Evolutionary conservation across 2,329 filamentous ascomycete species (phyloP).

Genomic region (Lasiodiplodia sp.): DNA sequence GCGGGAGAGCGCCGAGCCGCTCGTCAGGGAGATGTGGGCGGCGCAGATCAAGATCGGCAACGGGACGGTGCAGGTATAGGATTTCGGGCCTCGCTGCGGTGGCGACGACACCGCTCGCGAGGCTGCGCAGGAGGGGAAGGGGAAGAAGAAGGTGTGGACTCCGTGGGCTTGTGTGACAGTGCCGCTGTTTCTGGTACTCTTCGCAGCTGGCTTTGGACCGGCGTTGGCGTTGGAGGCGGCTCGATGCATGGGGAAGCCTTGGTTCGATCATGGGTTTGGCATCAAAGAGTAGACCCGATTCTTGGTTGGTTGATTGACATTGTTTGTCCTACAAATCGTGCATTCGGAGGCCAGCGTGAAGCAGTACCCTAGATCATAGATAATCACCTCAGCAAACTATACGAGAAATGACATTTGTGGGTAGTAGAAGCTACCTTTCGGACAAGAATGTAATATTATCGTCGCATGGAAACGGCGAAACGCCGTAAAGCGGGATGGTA

Average conservation of each 20-base stretch:
- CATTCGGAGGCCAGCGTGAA: no score
- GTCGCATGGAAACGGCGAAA: no score
- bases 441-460: no score
- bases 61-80: not conserved
- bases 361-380: no score
- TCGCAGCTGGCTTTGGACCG: not conserved
- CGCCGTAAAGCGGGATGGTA: no score
- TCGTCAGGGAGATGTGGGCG: conserved; percentile 12
- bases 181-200: not conserved
- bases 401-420: no score
- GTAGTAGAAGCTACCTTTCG: no score
- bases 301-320: not conserved
- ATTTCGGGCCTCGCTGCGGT: not conserved
- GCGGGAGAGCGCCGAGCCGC: not conserved
- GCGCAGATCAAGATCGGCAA: not conserved
- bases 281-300: no score
- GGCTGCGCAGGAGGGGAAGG: not conserved
- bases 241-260: not conserved
- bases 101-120: not conserved
- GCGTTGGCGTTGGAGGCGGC: not conserved
- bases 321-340: not conserved
- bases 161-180: not conserved
- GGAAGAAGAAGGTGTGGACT: not conserved
- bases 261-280: not conserved
- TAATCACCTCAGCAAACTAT: no score